These are phyloP conservation scores for Cytospora paraplurivora DNA, from an alignment of 2,329 filamentous ascomycete genomes.

Conservation along the genomic window DNA sequence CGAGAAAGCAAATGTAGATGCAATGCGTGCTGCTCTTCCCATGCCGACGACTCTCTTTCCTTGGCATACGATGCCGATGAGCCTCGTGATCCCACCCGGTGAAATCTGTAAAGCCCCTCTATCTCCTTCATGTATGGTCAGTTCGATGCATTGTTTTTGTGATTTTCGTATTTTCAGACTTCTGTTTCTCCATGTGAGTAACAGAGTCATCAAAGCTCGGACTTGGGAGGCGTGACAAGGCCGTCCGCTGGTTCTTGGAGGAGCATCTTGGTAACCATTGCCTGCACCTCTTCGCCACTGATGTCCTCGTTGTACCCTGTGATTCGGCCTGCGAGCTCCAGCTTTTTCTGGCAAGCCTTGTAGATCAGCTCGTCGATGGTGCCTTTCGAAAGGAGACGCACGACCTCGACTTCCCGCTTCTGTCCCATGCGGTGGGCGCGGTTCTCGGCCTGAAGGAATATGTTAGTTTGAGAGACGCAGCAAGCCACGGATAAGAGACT, in stretches of 20 bases:
- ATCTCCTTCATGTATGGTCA: too few species aligned
- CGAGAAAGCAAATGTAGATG: slow-evolving; percentile 11
- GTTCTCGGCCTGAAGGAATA: slow-evolving; percentile 69
- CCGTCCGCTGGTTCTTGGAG: slow-evolving; percentile 15
- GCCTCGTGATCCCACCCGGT: background rate
- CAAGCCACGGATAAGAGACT: background rate
- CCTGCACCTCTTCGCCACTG: slow-evolving; percentile 19
- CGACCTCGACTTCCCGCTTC: slow-evolving; percentile 85
- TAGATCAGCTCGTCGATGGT: slow-evolving; percentile 95
- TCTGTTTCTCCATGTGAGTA: background rate
- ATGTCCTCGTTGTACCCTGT: slow-evolving; percentile 40
- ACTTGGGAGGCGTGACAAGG: slow-evolving; percentile 22
- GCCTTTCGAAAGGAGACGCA: slow-evolving; percentile 75
- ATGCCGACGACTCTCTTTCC: background rate
- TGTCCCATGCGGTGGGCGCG: slow-evolving; percentile 94
- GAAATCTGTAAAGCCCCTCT: background rate
- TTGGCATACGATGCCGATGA: background rate
- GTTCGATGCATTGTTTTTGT: background rate
- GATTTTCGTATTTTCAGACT: background rate
- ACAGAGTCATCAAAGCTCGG: slow-evolving; percentile 3
- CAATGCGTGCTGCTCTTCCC: slow-evolving; percentile 13
- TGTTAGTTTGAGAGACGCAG: background rate
- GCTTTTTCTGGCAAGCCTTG: slow-evolving; percentile 86
- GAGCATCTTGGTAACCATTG: slow-evolving; percentile 23
- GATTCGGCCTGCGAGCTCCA: slow-evolving; percentile 75